Conservation (phyloP, 2,329 filamentous ascomycete genomes). For the Lecanosticta acicola region DNA sequence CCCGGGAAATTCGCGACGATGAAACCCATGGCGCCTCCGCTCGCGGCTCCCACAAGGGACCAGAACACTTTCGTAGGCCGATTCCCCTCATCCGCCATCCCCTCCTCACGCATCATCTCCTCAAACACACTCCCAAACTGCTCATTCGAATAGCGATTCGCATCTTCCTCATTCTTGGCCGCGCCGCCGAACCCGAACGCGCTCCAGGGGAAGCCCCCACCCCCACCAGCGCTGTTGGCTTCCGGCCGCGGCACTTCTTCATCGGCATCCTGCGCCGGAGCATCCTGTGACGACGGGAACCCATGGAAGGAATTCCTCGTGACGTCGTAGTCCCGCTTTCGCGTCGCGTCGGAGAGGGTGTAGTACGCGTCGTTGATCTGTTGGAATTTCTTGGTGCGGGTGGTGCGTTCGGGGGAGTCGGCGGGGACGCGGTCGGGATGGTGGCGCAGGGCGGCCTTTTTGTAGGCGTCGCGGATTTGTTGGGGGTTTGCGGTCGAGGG, state of each 20-base stretch:
- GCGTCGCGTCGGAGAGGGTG: slow-evolving; percentile 71
- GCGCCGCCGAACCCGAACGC: slow-evolving; percentile 55
- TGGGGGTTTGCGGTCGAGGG: slow-evolving; percentile 65
- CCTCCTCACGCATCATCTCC: slow-evolving; percentile 50
- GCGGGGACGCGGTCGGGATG: slow-evolving; percentile 85
- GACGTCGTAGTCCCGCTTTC: slow-evolving; percentile 78
- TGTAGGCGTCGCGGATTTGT: slow-evolving; percentile 91
- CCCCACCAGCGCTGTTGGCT: slow-evolving; percentile 22
- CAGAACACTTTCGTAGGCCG: slow-evolving; percentile 70
- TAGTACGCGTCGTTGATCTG: slow-evolving; percentile 91
- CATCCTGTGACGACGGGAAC: no score
- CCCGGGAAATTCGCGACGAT: slow-evolving; percentile 92
- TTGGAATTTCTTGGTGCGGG: slow-evolving; percentile 83
- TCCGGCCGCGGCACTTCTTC: slow-evolving; percentile 45
- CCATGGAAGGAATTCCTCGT: slow-evolving; percentile 56
- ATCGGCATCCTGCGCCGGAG: slow-evolving; percentile 40
- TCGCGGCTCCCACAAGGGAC: slow-evolving; percentile 76
- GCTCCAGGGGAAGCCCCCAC: slow-evolving; percentile 68
- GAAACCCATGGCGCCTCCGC: slow-evolving; percentile 86
- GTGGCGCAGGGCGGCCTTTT: slow-evolving; percentile 78
- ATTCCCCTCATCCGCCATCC: slow-evolving; percentile 65
- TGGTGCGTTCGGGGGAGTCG: slow-evolving; percentile 73
- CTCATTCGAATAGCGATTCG: slow-evolving; percentile 54
- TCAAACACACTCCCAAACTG: slow-evolving; percentile 72
- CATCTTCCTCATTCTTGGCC: slow-evolving; percentile 42